Conservation (phyloP, 495 filamentous ascomycete species). For the Trichocladium uniseriatum region DNA sequence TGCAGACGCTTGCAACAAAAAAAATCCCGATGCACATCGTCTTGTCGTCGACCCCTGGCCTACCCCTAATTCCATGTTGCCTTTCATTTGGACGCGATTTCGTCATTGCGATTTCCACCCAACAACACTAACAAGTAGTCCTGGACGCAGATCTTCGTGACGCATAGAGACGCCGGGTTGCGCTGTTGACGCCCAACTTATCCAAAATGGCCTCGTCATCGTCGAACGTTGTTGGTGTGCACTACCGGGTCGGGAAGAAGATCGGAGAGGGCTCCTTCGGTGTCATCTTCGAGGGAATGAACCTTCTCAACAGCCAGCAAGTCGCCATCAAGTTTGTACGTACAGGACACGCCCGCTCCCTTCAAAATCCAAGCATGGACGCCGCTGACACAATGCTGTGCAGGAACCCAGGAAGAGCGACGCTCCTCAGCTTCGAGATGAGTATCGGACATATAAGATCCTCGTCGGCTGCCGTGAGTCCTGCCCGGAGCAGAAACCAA, state of each 20-base stretch:
- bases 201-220: conserved; percentile 79
- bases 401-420: conserved; percentile 98
- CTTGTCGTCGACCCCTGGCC: not conserved
- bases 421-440: conserved; percentile 94
- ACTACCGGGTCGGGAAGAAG: conserved; percentile 99
- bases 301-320: conserved; percentile 97
- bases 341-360: conserved; percentile 12
- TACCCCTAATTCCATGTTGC: not conserved
- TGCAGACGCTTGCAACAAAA: too few relatives aligned
- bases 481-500: not conserved
- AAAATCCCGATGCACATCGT: not conserved
- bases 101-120: not conserved
- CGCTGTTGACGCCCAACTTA: not conserved
- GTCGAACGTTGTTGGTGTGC: conserved; percentile 96
- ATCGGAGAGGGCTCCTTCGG: conserved; percentile 98
- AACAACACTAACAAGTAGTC: not conserved
- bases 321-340: conserved; percentile 99
- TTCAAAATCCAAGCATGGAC: not conserved
- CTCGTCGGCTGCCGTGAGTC: conserved; percentile 96
- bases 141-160: not conserved
- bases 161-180: not conserved
- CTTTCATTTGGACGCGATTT: not conserved
- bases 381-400: not conserved
- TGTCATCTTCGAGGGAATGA: conserved; percentile 98
- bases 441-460: conserved; percentile 99